These are phyloP conservation scores for Metschnikowia rubicola DNA, from an alignment of 805 yeast genomes.

Conservation along the genomic window DNA sequence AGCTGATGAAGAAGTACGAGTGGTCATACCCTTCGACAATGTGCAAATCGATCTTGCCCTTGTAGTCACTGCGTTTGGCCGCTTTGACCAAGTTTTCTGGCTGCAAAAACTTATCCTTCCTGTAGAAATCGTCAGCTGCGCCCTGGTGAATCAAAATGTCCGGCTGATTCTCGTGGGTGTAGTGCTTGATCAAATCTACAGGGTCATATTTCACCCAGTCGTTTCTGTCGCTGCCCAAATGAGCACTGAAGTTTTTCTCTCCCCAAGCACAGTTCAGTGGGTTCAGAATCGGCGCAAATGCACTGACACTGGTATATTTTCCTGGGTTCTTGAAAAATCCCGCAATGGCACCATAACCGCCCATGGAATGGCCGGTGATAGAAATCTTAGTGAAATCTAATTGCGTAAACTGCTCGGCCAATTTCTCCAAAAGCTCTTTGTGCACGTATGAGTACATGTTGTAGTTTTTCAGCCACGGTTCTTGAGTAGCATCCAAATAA, in stretches of 20 bases:
- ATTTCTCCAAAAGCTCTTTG: conserved; percentile 59
- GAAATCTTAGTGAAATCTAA: conserved; percentile 67
- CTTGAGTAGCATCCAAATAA: conserved; percentile 78
- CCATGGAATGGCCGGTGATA: conserved; percentile 98
- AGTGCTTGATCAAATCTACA: conserved; percentile 61
- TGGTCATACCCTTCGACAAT: conserved; percentile 86
- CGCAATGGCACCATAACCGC: conserved; percentile 89
- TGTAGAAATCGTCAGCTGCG: conserved; percentile 67
- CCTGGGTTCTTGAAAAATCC: conserved; percentile 65
- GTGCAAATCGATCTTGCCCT: conserved; percentile 55
- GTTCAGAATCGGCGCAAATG: conserved; percentile 86
- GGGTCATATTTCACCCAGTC: conserved; percentile 83
- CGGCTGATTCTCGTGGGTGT: conserved; percentile 50
- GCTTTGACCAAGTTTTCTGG: conserved; percentile 71
- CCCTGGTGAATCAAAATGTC: conserved; percentile 82
- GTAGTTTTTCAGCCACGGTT: conserved; percentile 70
- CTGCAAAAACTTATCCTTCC: conserved; percentile 57
- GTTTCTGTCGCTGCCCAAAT: conserved; percentile 60
- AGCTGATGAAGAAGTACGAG: conserved; percentile 78
- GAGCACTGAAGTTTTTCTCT: conserved; percentile 72
- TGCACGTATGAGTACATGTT: conserved; percentile 84
- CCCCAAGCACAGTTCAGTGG: conserved; percentile 87
- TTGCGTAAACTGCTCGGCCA: conserved; percentile 40
- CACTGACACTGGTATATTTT: conserved; percentile 73
- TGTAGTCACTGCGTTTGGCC: conserved; percentile 53